Percentiles rank a stretch among this genome's conserved stretches.
Evolutionary conservation across 2,329 filamentous ascomycete species (phyloP).

Genomic region (Sporothrix globosa): DNA sequence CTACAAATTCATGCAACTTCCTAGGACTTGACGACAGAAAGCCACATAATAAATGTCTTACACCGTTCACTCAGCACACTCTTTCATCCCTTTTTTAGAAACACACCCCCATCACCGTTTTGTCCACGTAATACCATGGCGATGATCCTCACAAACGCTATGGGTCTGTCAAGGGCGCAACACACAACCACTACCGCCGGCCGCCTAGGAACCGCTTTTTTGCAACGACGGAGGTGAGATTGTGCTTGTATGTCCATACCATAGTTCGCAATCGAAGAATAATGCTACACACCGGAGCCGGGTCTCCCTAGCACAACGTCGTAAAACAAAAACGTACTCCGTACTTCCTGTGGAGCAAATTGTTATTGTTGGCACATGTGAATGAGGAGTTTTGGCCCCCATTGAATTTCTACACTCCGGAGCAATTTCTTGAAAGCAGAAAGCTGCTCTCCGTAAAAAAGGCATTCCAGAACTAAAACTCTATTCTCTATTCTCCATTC

Average conservation of each 20-base stretch:
- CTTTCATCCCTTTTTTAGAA: neutral
- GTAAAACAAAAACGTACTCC: too few species aligned
- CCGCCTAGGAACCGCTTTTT: neutral
- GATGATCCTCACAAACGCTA: constrained; percentile 10
- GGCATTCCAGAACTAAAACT: constrained; percentile 3
- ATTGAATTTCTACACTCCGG: constrained; percentile 11
- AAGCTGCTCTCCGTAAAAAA: too few species aligned
- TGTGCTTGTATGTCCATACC: too few species aligned
- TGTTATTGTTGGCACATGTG: neutral
- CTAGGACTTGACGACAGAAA: neutral
- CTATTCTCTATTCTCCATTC: neutral
- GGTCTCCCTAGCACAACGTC: neutral
- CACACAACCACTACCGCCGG: neutral
- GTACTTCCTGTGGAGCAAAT: too few species aligned
- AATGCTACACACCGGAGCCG: neutral
- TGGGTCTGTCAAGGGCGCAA: neutral
- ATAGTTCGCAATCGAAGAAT: too few species aligned
- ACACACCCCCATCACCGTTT: constrained; percentile 9
- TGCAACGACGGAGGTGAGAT: too few species aligned
- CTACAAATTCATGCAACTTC: too few species aligned
- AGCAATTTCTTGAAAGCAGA: neutral
- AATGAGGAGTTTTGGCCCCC: constrained; percentile 4
- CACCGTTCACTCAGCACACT: too few species aligned
- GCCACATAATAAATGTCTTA: neutral
- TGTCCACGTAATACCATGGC: neutral